phyloP scores from a whole-genome alignment of 768 basidiomycete genomes.

The Lepiota brunneoincarnata region DNA sequence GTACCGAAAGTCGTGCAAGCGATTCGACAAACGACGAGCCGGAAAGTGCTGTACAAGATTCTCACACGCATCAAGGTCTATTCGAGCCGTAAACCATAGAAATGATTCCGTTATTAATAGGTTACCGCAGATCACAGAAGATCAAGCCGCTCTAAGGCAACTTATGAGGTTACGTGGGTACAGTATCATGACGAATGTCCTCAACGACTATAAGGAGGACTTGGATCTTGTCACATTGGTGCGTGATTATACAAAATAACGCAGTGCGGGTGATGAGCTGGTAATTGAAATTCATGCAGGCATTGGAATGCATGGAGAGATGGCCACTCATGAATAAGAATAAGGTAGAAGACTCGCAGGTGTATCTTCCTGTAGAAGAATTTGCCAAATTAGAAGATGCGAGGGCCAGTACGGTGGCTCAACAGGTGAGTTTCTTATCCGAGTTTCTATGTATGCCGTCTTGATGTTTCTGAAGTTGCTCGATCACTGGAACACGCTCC shows the following conservation, averaged over 20 bases:
- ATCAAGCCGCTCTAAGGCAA: slow-evolving; percentile 72
- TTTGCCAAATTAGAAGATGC: slow-evolving; percentile 57
- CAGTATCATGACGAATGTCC: slow-evolving; percentile 84
- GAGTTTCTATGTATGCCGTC: background rate
- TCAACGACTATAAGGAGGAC: slow-evolving; percentile 75
- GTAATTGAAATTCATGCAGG: slow-evolving; percentile 31
- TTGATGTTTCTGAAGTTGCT: slow-evolving; percentile 50
- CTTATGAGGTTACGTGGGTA: slow-evolving; percentile 93
- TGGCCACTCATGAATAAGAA: slow-evolving; percentile 89
- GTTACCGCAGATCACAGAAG: slow-evolving; percentile 71
- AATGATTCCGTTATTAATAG: background rate
- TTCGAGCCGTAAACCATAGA: background rate
- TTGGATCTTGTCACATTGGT: slow-evolving; percentile 70
- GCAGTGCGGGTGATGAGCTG: slow-evolving; percentile 39
- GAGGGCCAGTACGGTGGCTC: slow-evolving; percentile 52
- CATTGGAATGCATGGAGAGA: slow-evolving; percentile 60
- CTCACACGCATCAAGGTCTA: slow-evolving; percentile 80
- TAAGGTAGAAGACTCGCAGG: slow-evolving; percentile 81
- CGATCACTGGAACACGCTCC: slow-evolving; percentile 76
- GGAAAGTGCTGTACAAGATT: slow-evolving; percentile 78
- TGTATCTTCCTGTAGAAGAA: slow-evolving; percentile 59
- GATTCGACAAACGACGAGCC: slow-evolving; percentile 82
- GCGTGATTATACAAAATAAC: slow-evolving; percentile 22
- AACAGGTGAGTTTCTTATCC: slow-evolving; percentile 46
- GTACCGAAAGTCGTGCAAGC: slow-evolving; percentile 92